Evolutionary conservation across 495 filamentous ascomycete genomes (phyloP).

Genomic region (Penicillium angulare): DNA sequence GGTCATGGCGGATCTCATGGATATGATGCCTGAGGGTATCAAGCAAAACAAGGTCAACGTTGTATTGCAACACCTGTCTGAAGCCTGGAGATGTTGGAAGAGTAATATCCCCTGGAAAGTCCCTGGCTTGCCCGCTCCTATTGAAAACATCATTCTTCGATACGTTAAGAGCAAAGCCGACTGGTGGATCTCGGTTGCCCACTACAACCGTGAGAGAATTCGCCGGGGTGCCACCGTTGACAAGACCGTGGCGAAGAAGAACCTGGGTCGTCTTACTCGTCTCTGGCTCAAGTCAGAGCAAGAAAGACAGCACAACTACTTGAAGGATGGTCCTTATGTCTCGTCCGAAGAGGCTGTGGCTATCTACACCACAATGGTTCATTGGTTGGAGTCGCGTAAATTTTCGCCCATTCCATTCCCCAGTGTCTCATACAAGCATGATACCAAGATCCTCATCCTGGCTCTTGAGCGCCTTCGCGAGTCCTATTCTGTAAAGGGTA

Average conservation of each 20-base stretch:
- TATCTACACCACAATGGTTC: constrained; percentile 97
- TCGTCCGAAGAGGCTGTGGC: constrained; percentile 98
- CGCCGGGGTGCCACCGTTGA: constrained; percentile 94
- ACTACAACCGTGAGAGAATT: constrained; percentile 98
- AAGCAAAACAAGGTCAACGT: constrained; percentile 99
- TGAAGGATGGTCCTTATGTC: constrained; percentile 98
- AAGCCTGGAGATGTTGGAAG: constrained; percentile 99
- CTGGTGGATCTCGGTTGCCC: constrained; percentile 99
- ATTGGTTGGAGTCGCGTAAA: constrained; percentile 98
- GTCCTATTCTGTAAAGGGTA: constrained; percentile 96
- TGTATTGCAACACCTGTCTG: constrained; percentile 92
- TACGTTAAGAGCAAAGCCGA: constrained; percentile 99
- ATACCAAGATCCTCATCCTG: constrained; percentile 98
- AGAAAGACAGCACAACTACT: constrained; percentile 97
- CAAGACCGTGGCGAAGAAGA: constrained; percentile 99
- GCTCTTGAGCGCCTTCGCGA: constrained; percentile 92
- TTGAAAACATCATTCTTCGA: constrained; percentile 96
- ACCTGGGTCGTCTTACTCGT: constrained; percentile 88
- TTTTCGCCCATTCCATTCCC: constrained; percentile 99
- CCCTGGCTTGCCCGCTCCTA: constrained; percentile 90
- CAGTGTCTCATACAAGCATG: constrained; percentile 98
- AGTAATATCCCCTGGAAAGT: constrained; percentile 99
- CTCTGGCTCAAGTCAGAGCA: constrained; percentile 99
- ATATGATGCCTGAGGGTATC: constrained; percentile 99
- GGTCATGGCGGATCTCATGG: constrained; percentile 98